Evolutionary conservation across 2,329 filamentous ascomycete species (phyloP).

Genomic region (Alternaria burnsii): DNA sequence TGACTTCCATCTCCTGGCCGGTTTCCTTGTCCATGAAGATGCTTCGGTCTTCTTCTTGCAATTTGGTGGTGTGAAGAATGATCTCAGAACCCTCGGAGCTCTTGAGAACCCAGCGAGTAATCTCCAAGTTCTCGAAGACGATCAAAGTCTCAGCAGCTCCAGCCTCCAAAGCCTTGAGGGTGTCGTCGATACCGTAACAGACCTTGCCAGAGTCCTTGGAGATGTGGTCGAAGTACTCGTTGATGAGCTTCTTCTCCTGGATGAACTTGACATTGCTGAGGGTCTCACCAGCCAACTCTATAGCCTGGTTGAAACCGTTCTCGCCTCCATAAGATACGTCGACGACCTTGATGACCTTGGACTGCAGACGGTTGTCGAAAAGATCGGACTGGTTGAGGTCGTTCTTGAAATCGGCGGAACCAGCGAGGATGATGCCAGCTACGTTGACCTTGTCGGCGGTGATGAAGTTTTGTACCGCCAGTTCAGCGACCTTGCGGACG

Average conservation of each 20-base stretch:
- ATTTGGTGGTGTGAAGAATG: constrained; percentile 87
- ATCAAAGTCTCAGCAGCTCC: constrained; percentile 95
- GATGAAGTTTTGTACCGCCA: constrained; percentile 99
- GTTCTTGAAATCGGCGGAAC: constrained; percentile 99
- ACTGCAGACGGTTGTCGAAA: constrained; percentile 89
- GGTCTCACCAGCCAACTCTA: constrained; percentile 93
- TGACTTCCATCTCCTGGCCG: constrained; percentile 95
- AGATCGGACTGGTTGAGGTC: constrained; percentile 97
- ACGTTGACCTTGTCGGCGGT: constrained; percentile 99
- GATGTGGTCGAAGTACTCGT: constrained; percentile 98
- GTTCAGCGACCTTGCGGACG: constrained; percentile 96
- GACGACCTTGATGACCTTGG: constrained; percentile 99
- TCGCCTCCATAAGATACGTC: constrained; percentile 99
- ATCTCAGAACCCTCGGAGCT: constrained; percentile 75
- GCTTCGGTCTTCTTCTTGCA: constrained; percentile 79
- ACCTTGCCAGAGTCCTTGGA: constrained; percentile 96
- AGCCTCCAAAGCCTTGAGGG: constrained; percentile 93
- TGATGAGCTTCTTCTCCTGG: constrained; percentile 99
- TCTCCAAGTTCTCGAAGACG: constrained; percentile 95
- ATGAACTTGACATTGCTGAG: constrained; percentile 99
- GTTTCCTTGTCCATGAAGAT: constrained; percentile 96
- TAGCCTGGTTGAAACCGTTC: constrained; percentile 99
- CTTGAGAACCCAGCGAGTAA: constrained; percentile 91
- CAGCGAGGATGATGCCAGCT: constrained; percentile 90
- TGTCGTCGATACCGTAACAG: constrained; percentile 98